Evolutionary conservation across 2,329 filamentous ascomycete genomes (phyloP).

Genomic region (Chalaropsis thielavioides): DNA sequence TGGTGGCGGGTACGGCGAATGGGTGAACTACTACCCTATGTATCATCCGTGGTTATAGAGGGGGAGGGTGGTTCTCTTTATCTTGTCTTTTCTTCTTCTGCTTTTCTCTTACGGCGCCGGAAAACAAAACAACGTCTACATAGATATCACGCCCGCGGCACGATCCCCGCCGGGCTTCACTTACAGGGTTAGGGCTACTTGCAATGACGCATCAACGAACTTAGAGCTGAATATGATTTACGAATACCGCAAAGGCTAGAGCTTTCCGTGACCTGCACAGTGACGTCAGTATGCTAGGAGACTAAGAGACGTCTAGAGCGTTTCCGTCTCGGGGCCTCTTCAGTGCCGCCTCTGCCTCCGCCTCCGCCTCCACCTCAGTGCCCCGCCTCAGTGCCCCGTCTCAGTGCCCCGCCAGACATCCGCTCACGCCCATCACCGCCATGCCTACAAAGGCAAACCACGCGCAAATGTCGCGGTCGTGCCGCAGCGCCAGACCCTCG

Average conservation of each 20-base stretch:
- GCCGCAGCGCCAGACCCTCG: constrained; percentile 70
- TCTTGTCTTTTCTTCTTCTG: too few species aligned
- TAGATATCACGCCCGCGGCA: too few species aligned
- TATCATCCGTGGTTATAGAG: not conserved
- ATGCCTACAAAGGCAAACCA: constrained; percentile 74
- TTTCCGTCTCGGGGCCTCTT: too few species aligned
- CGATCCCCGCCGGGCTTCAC: not conserved
- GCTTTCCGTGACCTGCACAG: not conserved
- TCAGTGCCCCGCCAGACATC: constrained; percentile 57
- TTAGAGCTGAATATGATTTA: not conserved
- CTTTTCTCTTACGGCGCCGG: too few species aligned
- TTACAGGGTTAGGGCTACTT: not conserved
- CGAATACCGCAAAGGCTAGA: not conserved
- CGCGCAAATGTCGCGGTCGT: constrained; percentile 63
- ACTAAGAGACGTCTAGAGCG: too few species aligned
- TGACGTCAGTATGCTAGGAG: not conserved
- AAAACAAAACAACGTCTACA: too few species aligned
- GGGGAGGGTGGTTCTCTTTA: too few species aligned
- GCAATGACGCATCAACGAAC: not conserved
- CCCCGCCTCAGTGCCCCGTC: constrained; percentile 19
- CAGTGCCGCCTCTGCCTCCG: too few species aligned
- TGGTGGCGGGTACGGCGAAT: not conserved
- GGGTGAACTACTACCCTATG: not conserved
- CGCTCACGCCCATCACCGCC: constrained; percentile 72
- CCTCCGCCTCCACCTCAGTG: not conserved